Evolutionary conservation across 2,329 filamentous ascomycete genomes (phyloP), one percentile per base, ranked within the genome.

Genomic region (Piedraia hortae): DNA sequence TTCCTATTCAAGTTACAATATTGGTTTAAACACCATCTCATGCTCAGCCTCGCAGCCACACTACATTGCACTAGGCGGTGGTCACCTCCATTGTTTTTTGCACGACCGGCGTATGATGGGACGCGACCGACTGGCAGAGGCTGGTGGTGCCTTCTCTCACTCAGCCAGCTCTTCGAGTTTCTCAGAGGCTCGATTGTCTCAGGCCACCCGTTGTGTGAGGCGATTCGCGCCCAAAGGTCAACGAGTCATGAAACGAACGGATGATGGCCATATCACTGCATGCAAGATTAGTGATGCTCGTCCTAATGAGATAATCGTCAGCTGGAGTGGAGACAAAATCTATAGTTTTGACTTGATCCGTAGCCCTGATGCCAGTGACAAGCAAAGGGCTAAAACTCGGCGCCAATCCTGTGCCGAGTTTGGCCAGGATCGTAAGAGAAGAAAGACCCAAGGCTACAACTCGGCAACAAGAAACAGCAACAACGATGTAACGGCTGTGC

Each of bases 251-350:
- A 41, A 46, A 25, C 47, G 48, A 19, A 48, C 46, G 25, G 59
- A 65, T 24, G 56, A 56, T 28, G 59, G 62, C 4, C 63, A 70
- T 32, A 70, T 71, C 34, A 70, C 65, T 2, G 63, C 65, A 9
- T 68, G 63, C 42, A 71, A 69, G 42, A 71, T 71, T 34, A 68
- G 62, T 31, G 62, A 70, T 42, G 61, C 60, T 5, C 56, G 65
- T 27, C 66, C 65, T 0, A 64, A 70, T 29, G 64, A 71, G 34
- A 56, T 71, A 34, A 43, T 71, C 8, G 65, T 61, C 11, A 69
- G 63, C 32, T 71, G 65, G 65, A 68, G 62, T 10, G 62, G 60
- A 11, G 62, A 68, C 30, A 53, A 61, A 30, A 63, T 69, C 22
- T 41, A 42, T 42, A 31, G 26, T 32, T 71, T 71, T 34, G 62